Evolutionary conservation across 805 yeast genomes (phyloP), one percentile per base, ranked within the genome.

Genomic region (Cyberlindnera xylosilytica): DNA sequence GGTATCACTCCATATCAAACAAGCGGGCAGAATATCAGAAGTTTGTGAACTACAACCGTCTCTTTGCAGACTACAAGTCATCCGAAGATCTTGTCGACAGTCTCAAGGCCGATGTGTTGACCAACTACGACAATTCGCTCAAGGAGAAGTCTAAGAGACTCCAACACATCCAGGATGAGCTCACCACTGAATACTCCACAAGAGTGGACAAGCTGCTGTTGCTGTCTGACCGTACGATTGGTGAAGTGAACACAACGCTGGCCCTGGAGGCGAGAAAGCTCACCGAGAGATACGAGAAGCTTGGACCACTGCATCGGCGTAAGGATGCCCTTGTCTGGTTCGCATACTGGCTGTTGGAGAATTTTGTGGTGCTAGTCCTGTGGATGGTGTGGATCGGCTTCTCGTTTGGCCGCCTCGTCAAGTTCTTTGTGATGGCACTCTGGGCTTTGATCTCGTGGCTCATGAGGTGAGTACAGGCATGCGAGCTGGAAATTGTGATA

Each of bases 231-330:
- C 66, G 90, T 49, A 73, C 83, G 10, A 75, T 81, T 44, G 83
- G 87, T 46, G 90, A 83, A 54, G 78, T 84, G 41, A 84, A 80
- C 57, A 83, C 91, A 0, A 79, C 88, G 1, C 60, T 83, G 33
- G 73, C 87, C 10, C 62, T 84, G 46, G 82, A 81, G 50, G 64
- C 83, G 22, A 65, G 84, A 17, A 73, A 72, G 44, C 60, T 79
- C 5, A 66, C 66, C 42, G 85, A 80, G 57, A 63, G 65, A 37
- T 52, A 72, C 39, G 76, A 77, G 42, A 64, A 70, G 47, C 52
- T 72, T 41, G 62, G 68, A 2, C 41, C 60, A 4, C 60, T 56
- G 27, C 58, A 57, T 29, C 57, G 47, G 32, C 46, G 51, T 12
- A 65, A 65, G 17, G 69, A 66, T 15, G 52, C 64, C n/a, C 48